Conservation (phyloP, 306 rosid genomes). For the Citrullus mucosospermus region DNA sequence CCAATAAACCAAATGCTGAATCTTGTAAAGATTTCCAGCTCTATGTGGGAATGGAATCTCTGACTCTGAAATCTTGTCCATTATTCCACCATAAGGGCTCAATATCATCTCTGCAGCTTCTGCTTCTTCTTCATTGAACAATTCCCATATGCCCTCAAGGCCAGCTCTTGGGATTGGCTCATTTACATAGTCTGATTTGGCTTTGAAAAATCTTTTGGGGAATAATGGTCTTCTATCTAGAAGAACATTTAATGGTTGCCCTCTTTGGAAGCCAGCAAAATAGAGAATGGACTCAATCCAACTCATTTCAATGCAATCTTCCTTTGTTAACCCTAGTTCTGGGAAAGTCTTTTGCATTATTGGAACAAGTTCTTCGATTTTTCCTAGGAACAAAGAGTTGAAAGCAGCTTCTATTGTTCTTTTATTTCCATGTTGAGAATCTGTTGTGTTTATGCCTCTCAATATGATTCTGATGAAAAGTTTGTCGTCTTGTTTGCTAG, state of each 20-base stretch:
- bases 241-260: no score
- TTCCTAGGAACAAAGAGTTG: slow-evolving; percentile 13
- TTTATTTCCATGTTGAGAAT: not conserved
- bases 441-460: not conserved
- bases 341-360: slow-evolving; percentile 10
- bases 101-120: not conserved
- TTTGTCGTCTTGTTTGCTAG: not conserved
- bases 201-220: slow-evolving; percentile 2
- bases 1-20: slow-evolving; percentile 1
- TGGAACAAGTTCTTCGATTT: slow-evolving; percentile 1
- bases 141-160: slow-evolving; percentile 8
- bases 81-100: slow-evolving; percentile 7
- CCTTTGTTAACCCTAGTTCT: not conserved
- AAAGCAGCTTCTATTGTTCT: not conserved
- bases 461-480: not conserved
- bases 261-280: no score
- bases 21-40: slow-evolving; percentile 1
- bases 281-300: slow-evolving; percentile 10
- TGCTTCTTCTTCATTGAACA: not conserved
- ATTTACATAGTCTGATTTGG: slow-evolving; percentile 20
- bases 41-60: slow-evolving; percentile 10
- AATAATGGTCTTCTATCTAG: slow-evolving; percentile 4
- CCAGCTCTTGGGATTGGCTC: slow-evolving; percentile 8
- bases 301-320: slow-evolving; percentile 10
- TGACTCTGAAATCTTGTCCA: not conserved